phyloP scores from a whole-genome alignment of 306 rosid genomes.

The Acacia crassicarpa region DNA sequence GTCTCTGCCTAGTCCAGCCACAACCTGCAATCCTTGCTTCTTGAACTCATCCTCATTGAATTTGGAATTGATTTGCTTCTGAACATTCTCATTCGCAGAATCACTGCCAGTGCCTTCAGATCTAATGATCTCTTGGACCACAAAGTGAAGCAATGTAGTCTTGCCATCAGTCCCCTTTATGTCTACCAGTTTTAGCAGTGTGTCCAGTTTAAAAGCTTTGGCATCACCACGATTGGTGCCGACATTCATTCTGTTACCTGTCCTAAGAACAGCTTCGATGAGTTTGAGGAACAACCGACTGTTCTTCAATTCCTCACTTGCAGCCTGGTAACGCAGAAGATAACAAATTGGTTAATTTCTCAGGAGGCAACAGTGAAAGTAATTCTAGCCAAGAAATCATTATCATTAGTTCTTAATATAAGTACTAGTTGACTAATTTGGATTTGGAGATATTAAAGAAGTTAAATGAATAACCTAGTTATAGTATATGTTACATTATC shows the following conservation, averaged over 20 bases:
- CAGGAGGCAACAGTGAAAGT: neutral
- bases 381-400: neutral
- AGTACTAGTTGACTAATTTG: no score
- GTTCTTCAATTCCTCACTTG: constrained; percentile 88
- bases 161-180: constrained; percentile 98
- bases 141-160: constrained; percentile 96
- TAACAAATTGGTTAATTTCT: constrained; percentile 28
- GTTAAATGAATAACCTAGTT: no score
- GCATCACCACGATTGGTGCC: constrained; percentile 98
- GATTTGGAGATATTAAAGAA: no score
- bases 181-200: constrained; percentile 89
- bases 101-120: constrained; percentile 69
- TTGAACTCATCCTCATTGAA: constrained; percentile 75
- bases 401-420: no score
- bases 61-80: constrained; percentile 37
- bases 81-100: constrained; percentile 51
- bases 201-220: constrained; percentile 86
- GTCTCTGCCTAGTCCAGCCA: constrained; percentile 86
- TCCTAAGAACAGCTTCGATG: constrained; percentile 95
- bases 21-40: constrained; percentile 92
- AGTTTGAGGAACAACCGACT: constrained; percentile 88
- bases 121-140: constrained; percentile 95
- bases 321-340: constrained; percentile 50
- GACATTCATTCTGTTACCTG: constrained; percentile 98
- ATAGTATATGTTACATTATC: no score